These are phyloP conservation scores for Apophysomyces ossiformis DNA, from an alignment of 371 early-diverging fungal species.

Conservation along the genomic window DNA sequence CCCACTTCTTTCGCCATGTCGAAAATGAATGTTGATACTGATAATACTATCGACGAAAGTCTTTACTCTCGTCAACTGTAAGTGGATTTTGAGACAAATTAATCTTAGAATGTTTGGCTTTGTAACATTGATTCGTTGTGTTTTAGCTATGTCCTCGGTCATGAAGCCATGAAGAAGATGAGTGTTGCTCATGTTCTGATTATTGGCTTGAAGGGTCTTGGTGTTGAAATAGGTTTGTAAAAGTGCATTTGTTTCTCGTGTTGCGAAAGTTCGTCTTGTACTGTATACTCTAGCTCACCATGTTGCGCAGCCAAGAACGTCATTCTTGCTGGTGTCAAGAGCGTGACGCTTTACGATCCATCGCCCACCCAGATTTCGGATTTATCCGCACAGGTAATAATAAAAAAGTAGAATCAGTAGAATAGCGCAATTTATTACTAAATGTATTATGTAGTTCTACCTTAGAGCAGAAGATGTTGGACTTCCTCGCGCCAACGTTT, in stretches of 20 bases:
- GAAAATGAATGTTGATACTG: slow-evolving; percentile 48
- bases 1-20: slow-evolving; percentile 12
- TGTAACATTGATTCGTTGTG: background rate
- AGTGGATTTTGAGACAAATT: slow-evolving; percentile 29
- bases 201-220: slow-evolving; percentile 96
- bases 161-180: slow-evolving; percentile 99
- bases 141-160: slow-evolving; percentile 96
- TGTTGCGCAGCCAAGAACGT: slow-evolving; percentile 93
- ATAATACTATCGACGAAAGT: slow-evolving; percentile 87
- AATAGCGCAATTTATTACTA: background rate
- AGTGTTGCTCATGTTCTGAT: slow-evolving; percentile 95
- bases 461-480: slow-evolving; percentile 91
- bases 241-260: background rate
- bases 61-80: slow-evolving; percentile 98
- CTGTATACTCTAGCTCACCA: background rate
- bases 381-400: slow-evolving; percentile 89
- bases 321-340: slow-evolving; percentile 98
- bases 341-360: slow-evolving; percentile 94
- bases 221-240: slow-evolving; percentile 94
- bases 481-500: slow-evolving; percentile 83
- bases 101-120: background rate
- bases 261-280: background rate
- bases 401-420: background rate
- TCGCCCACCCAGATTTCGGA: slow-evolving; percentile 78
- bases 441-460: slow-evolving; percentile 81